phyloP scores from a whole-genome alignment of 139 green algal genomes.

The Medakamo hakoo region DNA sequence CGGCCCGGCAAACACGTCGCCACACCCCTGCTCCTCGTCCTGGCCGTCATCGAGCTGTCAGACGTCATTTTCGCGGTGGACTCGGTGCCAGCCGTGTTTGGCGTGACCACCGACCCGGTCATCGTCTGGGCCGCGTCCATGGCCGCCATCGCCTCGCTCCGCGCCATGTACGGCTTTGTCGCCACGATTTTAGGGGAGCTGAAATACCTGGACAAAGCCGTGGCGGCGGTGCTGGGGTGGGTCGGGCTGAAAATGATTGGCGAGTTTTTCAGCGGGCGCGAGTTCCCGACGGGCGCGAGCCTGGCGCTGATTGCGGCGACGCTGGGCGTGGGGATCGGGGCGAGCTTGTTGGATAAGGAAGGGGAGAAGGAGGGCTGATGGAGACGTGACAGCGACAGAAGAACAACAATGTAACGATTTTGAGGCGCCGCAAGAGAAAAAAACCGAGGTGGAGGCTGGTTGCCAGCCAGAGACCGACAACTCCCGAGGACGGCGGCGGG shows the following conservation, averaged over 20 bases:
- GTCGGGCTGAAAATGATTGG: constrained; percentile 69
- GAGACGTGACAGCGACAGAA: too few relatives aligned
- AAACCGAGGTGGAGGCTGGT: too few relatives aligned
- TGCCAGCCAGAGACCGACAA: too few relatives aligned
- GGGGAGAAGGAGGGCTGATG: too few relatives aligned
- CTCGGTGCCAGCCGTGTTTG: constrained; percentile 83
- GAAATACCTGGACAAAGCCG: constrained; percentile 54
- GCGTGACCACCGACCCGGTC: constrained; percentile 88
- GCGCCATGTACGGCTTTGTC: constrained; percentile 60
- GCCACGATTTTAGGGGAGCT: constrained; percentile 28
- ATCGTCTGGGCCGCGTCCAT: constrained; percentile 96
- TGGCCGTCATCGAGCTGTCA: constrained; percentile 80
- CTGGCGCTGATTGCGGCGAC: constrained; percentile 52
- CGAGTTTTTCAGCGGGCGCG: constrained; percentile 42
- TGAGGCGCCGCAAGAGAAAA: too few relatives aligned
- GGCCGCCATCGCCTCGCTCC: constrained; percentile 69
- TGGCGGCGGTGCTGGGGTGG: constrained; percentile 73
- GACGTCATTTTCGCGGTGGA: constrained; percentile 96
- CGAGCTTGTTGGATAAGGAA: constrained; percentile 49
- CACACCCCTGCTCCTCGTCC: constrained; percentile 81
- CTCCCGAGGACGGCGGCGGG: too few relatives aligned
- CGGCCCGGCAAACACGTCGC: constrained; percentile 30
- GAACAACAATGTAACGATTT: too few relatives aligned
- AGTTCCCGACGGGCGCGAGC: constrained; percentile 52
- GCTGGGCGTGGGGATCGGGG: constrained; percentile 47